phyloP scores from a whole-genome alignment of 129 eudicot genomes.

The Lactuca saligna region DNA sequence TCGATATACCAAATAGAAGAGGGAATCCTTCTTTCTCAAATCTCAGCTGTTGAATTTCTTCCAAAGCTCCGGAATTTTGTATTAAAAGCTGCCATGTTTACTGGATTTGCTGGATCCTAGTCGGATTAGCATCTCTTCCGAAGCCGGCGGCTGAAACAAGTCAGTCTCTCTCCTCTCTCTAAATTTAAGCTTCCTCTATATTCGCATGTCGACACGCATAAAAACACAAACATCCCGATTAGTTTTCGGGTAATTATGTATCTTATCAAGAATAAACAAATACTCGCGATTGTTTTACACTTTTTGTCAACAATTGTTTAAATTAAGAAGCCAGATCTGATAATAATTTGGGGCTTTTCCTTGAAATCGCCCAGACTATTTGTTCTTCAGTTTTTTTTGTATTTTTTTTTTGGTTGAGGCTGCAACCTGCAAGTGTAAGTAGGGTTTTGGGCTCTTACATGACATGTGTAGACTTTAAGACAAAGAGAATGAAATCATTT shows the following conservation, averaged over 20 bases:
- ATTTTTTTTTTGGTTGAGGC: too few relatives aligned
- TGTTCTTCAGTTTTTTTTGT: neutral
- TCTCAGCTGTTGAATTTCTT: conserved; percentile 3
- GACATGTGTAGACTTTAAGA: conserved; percentile 17
- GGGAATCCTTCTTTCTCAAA: conserved; percentile 13
- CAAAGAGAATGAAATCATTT: neutral
- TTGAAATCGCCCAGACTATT: conserved; percentile 1
- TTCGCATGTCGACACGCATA: conserved; percentile 18
- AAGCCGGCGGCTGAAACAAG: conserved; percentile 20
- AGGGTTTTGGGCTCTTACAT: conserved; percentile 3
- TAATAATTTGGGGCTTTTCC: neutral
- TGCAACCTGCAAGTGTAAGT: neutral
- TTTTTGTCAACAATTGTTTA: neutral
- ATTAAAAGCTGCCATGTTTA: neutral
- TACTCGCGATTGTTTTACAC: conserved; percentile 5
- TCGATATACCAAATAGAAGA: neutral
- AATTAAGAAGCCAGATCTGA: conserved; percentile 23
- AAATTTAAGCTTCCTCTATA: neutral
- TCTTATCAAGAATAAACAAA: conserved; percentile 6
- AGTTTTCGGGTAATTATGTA: neutral
- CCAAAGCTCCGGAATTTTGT: neutral
- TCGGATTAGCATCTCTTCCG: conserved; percentile 5
- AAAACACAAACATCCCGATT: neutral
- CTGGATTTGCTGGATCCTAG: conserved; percentile 6
- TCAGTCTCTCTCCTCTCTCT: conserved; percentile 25